Evolutionary conservation across 495 filamentous ascomycete genomes (phyloP), one percentile per base, ranked within the genome.

Genomic region (Talaromyces adpressus): DNA sequence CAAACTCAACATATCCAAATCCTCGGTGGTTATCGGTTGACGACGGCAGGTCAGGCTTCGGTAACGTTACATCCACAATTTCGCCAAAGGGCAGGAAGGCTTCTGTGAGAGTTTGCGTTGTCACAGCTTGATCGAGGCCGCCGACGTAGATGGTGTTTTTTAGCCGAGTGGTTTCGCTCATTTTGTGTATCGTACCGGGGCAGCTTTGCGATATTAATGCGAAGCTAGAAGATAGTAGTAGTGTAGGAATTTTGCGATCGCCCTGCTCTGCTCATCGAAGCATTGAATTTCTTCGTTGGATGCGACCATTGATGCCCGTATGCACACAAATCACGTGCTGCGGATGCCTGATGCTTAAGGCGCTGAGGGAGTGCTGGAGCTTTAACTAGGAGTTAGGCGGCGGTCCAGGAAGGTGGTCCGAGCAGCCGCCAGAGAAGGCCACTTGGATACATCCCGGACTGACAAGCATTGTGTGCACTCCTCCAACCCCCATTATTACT

Each of bases 71-170:
- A 69, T 96, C 91, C 59, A 88, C 85, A 64, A 99, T 90, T 70
- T 96, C 92, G 66, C 94, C 94, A 70, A 99, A 99, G 0, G 95
- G 95, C 30, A 98, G 81, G 79, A 99, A 99, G 39, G 92, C 92
- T 68, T 93, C 90, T 53, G 93, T 87, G 53, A 98, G 82, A 49
- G 86, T 89, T 32, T 84, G 79, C 23, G 81, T 72, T 12, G 87
- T 92, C 53, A 96, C 91, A 25, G 86, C 81, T 63, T 88, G 86
- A 66, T 94, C 89, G 25, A 98, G 85, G 47, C 93, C 93, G 59
- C 93, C 92, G 60, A 98, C 88, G 70, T 94, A 95, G 65, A 98
- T 79, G 32, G 94, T 98, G 68, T 72, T 77, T 69, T 96, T 97
- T 69, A 95, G 84, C 59, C 94, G 89, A 34, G 93, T 80, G 14